Base-by-base conservation (phyloP, 345 rosid genomes). In the Ceriops zippeliana region DNA sequence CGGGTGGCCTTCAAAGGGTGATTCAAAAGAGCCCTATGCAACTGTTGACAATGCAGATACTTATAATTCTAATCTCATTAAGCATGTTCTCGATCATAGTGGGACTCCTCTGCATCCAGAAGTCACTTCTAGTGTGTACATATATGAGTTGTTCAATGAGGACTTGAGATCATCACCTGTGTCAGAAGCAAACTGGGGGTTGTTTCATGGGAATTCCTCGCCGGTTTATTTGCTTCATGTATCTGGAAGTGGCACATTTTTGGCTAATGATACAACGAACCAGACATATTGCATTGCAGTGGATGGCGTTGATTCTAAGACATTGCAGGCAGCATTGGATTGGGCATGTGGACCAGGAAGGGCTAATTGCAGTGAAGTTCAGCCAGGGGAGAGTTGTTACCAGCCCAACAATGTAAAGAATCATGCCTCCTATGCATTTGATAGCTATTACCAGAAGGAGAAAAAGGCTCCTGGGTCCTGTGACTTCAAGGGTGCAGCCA, bases 261-360 rank as follows among this genome's bases (percentile, higher is more conserved):
- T 95, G 73, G 98, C 99, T 7, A 95, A 89, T 22, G 98, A 95
- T 78, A 87, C 98, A n/a, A 91, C 99, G 9, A 95, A 95, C 67
- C 87, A 81, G 76, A 90, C 99, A 0, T 92, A 85, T 52, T 95
- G 99, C 26, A 83, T 87, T 70, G 91, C 77, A 20, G 80, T 76
- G 93, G 99, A 91, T 52, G 84, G 78, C 54, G 80, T 87, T 13
- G 98, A 95, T 74, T 61, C 70, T 10, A 90, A 72, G 84, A 85
- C 88, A 15, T 80, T 95, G 82, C 99, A 91, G 62, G 85, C 98
- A 2, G 98, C 99, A 0, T 81, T 91, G 82, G 99, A 95, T 66
- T 91, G 99, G 99, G 96, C 97, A 34, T 95, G 98, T 75, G 99
- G 99, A 31, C 93, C 97, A 0, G 97, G 99, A 71, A 82, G 79